Percentiles rank a stretch among this genome's conserved stretches.
Conservation (phyloP, 2,329 filamentous ascomycete species). For the Aspergillus ustus region DNA sequence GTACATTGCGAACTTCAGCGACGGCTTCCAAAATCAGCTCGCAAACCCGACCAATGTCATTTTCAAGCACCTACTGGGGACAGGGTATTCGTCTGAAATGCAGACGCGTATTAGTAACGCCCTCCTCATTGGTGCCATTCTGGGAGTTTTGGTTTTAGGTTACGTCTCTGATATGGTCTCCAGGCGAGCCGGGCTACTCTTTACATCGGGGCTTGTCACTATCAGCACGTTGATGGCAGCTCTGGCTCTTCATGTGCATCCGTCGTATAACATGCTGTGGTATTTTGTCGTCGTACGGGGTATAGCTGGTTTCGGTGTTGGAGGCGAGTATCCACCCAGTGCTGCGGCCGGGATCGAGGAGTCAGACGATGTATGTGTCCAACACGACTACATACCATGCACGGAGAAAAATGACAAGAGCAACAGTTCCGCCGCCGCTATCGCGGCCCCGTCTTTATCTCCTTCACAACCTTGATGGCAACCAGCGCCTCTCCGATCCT, state of each 20-base stretch:
- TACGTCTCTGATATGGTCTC: conserved; percentile 37
- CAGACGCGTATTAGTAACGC: conserved; percentile 38
- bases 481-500: conserved; percentile 39
- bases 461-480: conserved; percentile 43
- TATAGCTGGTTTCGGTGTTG: conserved; percentile 44
- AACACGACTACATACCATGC: background rate
- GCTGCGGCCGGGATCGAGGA: conserved; percentile 44
- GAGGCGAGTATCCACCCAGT: conserved; percentile 45
- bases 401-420: background rate
- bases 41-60: conserved; percentile 41
- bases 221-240: conserved; percentile 41
- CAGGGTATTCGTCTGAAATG: conserved; percentile 33
- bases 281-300: conserved; percentile 43
- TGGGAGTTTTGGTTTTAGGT: conserved; percentile 34
- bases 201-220: conserved; percentile 35
- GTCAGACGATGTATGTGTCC: conserved; percentile 33
- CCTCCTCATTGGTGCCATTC: conserved; percentile 35
- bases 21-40: conserved; percentile 36
- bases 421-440: conserved; percentile 29
- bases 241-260: conserved; percentile 43
- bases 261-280: conserved; percentile 42
- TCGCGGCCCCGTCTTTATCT: conserved; percentile 41
- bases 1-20: conserved; percentile 41
- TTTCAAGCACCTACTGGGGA: conserved; percentile 34
- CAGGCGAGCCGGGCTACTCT: conserved; percentile 32